Conservation (phyloP, 2,329 filamentous ascomycete genomes). For the Chaetothyriales sp. region DNA sequence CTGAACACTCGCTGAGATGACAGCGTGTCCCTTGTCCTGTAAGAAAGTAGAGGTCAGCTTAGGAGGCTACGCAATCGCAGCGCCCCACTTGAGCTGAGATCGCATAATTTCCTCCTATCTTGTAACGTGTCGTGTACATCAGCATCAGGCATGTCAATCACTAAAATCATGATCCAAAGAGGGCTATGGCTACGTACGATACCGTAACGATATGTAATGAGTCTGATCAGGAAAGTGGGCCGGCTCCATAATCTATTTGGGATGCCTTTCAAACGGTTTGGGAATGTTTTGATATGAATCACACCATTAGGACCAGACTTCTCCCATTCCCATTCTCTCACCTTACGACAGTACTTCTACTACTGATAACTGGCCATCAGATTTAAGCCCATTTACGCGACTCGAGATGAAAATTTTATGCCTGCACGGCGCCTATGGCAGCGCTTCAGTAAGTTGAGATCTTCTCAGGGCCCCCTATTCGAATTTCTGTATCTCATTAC, state of each 20-base stretch:
- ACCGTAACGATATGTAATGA: background rate
- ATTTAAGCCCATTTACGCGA: background rate
- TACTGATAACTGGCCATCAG: background rate
- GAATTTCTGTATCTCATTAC: background rate
- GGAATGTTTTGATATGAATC: background rate
- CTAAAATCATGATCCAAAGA: too few species aligned
- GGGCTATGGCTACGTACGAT: too few species aligned
- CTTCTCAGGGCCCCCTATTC: background rate
- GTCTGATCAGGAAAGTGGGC: background rate
- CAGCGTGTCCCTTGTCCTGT: too few species aligned
- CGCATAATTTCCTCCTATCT: too few species aligned
- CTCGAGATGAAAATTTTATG: background rate
- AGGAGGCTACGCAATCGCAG: too few species aligned
- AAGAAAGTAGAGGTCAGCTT: too few species aligned
- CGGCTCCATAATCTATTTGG: background rate
- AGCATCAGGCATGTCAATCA: background rate
- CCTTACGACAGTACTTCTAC: background rate
- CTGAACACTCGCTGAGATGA: too few species aligned
- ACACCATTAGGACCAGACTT: background rate
- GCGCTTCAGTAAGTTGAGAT: background rate
- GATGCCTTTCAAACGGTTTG: background rate
- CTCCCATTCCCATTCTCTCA: background rate
- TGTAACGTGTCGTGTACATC: background rate
- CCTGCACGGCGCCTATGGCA: background rate
- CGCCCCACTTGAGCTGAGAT: too few species aligned